Percentiles rank a stretch among this genome's conserved stretches.
Conservation (phyloP, 1,284 basidiomycete genomes). For the Erythrobasidium hasegawianum region DNA sequence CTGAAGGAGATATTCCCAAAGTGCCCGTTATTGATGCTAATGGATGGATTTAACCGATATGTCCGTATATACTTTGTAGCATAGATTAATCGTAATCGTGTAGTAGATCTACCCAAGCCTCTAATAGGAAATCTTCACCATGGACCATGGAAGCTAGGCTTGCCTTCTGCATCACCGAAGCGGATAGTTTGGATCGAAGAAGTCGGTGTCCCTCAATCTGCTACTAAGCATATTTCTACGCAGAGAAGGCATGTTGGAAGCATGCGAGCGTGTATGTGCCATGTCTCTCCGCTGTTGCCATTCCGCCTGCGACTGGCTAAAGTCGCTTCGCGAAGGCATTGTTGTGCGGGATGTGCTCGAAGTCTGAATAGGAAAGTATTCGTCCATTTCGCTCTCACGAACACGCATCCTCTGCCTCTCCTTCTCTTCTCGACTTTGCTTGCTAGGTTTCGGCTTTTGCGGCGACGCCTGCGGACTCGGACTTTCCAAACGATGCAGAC, state of each 20-base stretch:
- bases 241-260: not conserved
- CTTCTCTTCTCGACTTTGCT: not conserved
- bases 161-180: too few relatives aligned
- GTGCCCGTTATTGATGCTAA: not conserved
- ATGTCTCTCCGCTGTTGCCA: not conserved
- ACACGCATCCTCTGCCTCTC: conserved; percentile 17
- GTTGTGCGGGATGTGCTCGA: not conserved
- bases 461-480: conserved; percentile 16
- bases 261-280: not conserved
- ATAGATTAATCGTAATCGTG: too few relatives aligned
- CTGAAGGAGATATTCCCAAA: not conserved
- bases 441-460: conserved; percentile 8
- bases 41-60: not conserved
- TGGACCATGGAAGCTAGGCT: too few relatives aligned
- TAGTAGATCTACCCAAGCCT: too few relatives aligned
- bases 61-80: too few relatives aligned
- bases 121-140: too few relatives aligned
- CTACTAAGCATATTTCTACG: conserved; percentile 1
- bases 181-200: conserved; percentile 7
- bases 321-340: not conserved
- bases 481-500: conserved; percentile 23
- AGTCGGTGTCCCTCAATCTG: conserved; percentile 3
- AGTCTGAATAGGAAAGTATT: conserved; percentile 24
- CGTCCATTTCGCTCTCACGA: conserved; percentile 16
- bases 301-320: not conserved